Percentiles rank a stretch among this genome's conserved stretches.
Evolutionary conservation across 805 yeast genomes (phyloP).

Genomic region (Cyberlindnera lachancei): DNA sequence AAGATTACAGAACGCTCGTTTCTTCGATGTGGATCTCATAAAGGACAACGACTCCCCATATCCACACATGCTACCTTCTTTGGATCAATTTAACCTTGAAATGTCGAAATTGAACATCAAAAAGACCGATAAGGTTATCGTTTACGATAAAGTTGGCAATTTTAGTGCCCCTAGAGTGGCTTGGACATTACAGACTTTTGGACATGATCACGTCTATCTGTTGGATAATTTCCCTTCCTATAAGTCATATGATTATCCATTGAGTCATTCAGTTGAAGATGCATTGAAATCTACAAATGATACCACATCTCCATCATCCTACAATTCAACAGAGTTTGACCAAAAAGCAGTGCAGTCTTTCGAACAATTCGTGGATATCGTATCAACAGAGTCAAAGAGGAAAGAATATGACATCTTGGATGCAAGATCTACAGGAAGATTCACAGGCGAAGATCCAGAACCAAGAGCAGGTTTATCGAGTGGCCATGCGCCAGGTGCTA

Average conservation of each 20-base stretch:
- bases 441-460: conserved; percentile 75
- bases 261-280: too few species aligned
- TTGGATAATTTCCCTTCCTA: conserved; percentile 63
- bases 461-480: conserved; percentile 83
- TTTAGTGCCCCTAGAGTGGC: conserved; percentile 88
- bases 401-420: conserved; percentile 55
- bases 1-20: conserved; percentile 61
- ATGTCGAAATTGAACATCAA: conserved; percentile 50
- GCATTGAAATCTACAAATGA: not conserved
- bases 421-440: conserved; percentile 74
- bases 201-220: conserved; percentile 62
- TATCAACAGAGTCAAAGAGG: conserved; percentile 37
- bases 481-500: conserved; percentile 84
- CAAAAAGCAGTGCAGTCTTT: conserved; percentile 50
- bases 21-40: conserved; percentile 70
- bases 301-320: conserved; percentile 19
- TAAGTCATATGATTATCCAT: conserved; percentile 35
- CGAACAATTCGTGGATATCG: conserved; percentile 59
- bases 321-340: conserved; percentile 30
- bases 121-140: conserved; percentile 53
- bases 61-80: conserved; percentile 88
- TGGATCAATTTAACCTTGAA: conserved; percentile 44
- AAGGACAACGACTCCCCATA: conserved; percentile 52
- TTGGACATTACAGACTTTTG: conserved; percentile 80
- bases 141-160: conserved; percentile 80